phyloP scores from a whole-genome alignment of 2,329 filamentous ascomycete genomes.

The Byssothecium circinans region DNA sequence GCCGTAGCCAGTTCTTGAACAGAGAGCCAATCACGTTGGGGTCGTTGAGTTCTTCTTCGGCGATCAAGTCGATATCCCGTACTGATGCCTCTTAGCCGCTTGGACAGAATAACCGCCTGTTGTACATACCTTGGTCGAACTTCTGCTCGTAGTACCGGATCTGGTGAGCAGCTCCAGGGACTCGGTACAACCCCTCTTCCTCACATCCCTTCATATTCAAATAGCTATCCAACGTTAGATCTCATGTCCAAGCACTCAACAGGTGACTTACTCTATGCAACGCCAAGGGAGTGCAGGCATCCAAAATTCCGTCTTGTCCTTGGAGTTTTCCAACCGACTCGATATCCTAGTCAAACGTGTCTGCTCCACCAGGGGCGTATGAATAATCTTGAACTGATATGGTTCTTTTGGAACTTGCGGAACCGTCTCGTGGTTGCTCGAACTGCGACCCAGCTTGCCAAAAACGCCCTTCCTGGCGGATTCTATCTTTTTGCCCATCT shows the following conservation, averaged over 20 bases:
- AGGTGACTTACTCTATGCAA: constrained; percentile 75
- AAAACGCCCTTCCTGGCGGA: constrained; percentile 83
- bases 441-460: constrained; percentile 72
- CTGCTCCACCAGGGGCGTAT: constrained; percentile 82
- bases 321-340: constrained; percentile 80
- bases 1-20: constrained; percentile 93
- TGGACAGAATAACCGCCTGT: background rate
- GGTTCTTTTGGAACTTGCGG: constrained; percentile 70
- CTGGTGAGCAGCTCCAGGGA: constrained; percentile 86
- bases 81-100: constrained; percentile 53
- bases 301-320: constrained; percentile 98
- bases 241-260: background rate
- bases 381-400: constrained; percentile 83
- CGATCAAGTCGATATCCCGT: constrained; percentile 85
- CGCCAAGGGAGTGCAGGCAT: constrained; percentile 96
- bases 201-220: constrained; percentile 93
- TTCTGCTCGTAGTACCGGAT: constrained; percentile 91
- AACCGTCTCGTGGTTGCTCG: constrained; percentile 70
- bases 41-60: constrained; percentile 85
- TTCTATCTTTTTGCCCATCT: constrained; percentile 68
- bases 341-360: constrained; percentile 90
- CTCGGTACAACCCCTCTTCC: constrained; percentile 88
- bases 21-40: constrained; percentile 96
- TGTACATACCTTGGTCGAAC: constrained; percentile 76
- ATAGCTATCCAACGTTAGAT: constrained; percentile 57